phyloP scores from a whole-genome alignment of 345 rosid species.

The Turritis glabra region DNA sequence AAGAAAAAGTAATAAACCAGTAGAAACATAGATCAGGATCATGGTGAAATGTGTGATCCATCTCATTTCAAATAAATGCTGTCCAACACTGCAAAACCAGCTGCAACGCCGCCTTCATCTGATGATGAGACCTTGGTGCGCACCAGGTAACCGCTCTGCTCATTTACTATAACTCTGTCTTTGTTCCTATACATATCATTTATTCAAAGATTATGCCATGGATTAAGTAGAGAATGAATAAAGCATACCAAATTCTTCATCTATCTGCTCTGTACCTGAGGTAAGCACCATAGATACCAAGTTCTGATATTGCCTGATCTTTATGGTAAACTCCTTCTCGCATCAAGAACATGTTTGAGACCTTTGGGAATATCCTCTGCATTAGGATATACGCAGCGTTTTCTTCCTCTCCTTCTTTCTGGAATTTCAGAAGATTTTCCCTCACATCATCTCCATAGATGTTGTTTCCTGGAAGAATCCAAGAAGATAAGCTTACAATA shows the following conservation, averaged over 20 bases:
- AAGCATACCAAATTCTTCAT: slow-evolving; percentile 10
- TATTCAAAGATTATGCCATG: slow-evolving; percentile 14
- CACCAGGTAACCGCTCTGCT: slow-evolving; percentile 83
- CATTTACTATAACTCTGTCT: slow-evolving; percentile 73
- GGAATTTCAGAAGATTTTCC: slow-evolving; percentile 67
- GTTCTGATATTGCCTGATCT: slow-evolving; percentile 81
- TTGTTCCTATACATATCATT: slow-evolving; percentile 64
- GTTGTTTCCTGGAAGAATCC: slow-evolving; percentile 61
- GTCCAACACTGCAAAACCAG: slow-evolving; percentile 93
- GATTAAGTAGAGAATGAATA: background rate
- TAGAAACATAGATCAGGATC: background rate
- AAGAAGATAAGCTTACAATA: background rate
- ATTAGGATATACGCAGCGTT: slow-evolving; percentile 93
- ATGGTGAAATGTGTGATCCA: slow-evolving; percentile 22
- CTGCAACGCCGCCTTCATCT: slow-evolving; percentile 95
- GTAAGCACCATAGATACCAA: slow-evolving; percentile 86
- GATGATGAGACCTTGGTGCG: slow-evolving; percentile 85
- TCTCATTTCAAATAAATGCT: slow-evolving; percentile 76
- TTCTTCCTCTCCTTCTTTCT: slow-evolving; percentile 61
- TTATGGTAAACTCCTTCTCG: slow-evolving; percentile 74
- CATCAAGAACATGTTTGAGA: slow-evolving; percentile 59
- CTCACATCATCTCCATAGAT: slow-evolving; percentile 83
- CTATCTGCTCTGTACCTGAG: slow-evolving; percentile 56
- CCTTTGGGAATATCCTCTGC: slow-evolving; percentile 92
- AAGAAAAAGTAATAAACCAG: slow-evolving; percentile 4